Conservation (phyloP, 108 stramenopile species). For the Conticribra guillardii region DNA sequence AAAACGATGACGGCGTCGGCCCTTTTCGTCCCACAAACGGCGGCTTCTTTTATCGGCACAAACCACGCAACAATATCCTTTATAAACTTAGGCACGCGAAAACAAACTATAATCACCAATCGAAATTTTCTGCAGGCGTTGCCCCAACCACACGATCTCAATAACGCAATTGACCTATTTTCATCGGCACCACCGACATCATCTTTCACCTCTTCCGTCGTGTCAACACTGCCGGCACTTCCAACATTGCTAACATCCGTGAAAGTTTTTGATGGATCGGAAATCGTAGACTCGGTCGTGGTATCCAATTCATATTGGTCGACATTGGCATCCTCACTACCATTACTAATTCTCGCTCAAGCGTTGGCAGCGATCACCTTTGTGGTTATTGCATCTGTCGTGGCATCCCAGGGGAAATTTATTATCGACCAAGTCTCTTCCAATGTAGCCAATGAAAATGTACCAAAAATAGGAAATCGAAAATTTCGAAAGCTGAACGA, state of each 20-base stretch:
- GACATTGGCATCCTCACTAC: conserved; percentile 41
- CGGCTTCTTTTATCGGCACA: too few relatives aligned
- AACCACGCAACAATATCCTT: too few relatives aligned
- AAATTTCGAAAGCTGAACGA: conserved; percentile 1
- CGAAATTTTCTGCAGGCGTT: too few relatives aligned
- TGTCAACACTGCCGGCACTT: neutral
- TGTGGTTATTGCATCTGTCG: conserved; percentile 43
- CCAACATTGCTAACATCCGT: conserved; percentile 19
- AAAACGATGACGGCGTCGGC: too few relatives aligned
- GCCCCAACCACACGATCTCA: neutral
- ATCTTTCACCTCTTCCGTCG: too few relatives aligned
- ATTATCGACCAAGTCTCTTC: conserved; percentile 3
- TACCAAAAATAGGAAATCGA: neutral
- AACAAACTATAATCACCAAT: too few relatives aligned
- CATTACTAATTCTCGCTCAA: conserved; percentile 58
- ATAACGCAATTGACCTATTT: neutral
- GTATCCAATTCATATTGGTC: conserved; percentile 69
- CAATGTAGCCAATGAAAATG: neutral
- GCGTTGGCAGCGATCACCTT: conserved; percentile 58
- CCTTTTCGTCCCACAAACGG: too few relatives aligned
- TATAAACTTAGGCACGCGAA: too few relatives aligned
- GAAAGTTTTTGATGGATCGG: conserved; percentile 58
- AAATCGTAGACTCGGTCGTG: conserved; percentile 65
- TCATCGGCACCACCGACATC: neutral
- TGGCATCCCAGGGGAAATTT: conserved; percentile 25